A percentile compares a stretch with the other conserved stretches of the same genome.
These are phyloP conservation scores for Amniculicola lignicola DNA, from an alignment of 495 filamentous ascomycete species.

Conservation along the genomic window DNA sequence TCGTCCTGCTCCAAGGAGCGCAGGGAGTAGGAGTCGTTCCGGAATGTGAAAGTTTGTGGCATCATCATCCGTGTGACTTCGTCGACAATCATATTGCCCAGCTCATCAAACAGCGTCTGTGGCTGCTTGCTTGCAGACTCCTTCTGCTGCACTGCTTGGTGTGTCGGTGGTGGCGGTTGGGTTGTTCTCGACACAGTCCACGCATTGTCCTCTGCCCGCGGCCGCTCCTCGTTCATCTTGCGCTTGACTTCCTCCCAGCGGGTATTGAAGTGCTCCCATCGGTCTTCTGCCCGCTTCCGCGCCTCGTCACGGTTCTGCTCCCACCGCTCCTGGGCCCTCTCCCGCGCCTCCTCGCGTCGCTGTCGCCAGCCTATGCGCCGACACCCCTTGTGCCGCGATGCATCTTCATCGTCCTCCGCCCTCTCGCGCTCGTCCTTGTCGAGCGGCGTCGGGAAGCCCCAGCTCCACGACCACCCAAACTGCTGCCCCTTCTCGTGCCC, in stretches of 20 bases:
- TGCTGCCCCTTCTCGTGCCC: slow-evolving; percentile 21
- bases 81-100: slow-evolving; percentile 7
- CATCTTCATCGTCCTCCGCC: neutral
- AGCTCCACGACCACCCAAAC: slow-evolving; percentile 28
- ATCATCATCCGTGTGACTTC: neutral
- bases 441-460: slow-evolving; percentile 16
- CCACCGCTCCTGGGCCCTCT: neutral
- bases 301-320: neutral
- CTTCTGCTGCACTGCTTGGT: neutral
- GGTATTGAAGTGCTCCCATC: neutral
- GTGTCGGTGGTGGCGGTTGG: neutral
- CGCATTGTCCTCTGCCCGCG: neutral
- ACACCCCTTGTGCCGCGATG: neutral
- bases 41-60: neutral
- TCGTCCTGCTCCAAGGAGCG: slow-evolving; percentile 14
- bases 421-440: neutral
- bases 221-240: neutral
- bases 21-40: slow-evolving; percentile 21
- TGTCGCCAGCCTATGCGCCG: neutral
- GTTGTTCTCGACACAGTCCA: too few relatives aligned
- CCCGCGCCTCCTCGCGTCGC: neutral
- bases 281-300: neutral
- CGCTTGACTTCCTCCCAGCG: neutral
- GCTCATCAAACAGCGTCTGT: slow-evolving; percentile 7
- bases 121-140: neutral